Percentiles rank a stretch among this genome's conserved stretches.
phyloP scores from a whole-genome alignment of 805 yeast genomes.

The Nakazawaea laoshanensis region DNA sequence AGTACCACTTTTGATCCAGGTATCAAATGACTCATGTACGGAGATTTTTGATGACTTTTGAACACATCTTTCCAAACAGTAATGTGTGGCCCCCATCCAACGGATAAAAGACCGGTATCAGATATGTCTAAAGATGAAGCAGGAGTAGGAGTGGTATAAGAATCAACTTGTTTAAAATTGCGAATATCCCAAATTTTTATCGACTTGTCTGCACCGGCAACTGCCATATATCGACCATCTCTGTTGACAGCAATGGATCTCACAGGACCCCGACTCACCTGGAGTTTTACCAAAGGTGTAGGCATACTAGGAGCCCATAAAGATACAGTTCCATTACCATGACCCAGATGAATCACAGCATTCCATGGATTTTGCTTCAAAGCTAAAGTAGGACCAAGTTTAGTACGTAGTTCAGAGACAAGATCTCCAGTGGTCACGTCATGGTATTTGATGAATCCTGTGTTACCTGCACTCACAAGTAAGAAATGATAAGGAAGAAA shows the following conservation, averaged over 20 bases:
- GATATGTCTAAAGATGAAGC: slow-evolving; percentile 74
- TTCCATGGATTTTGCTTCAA: slow-evolving; percentile 93
- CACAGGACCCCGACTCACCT: slow-evolving; percentile 80
- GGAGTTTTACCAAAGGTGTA: slow-evolving; percentile 76
- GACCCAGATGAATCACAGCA: slow-evolving; percentile 91
- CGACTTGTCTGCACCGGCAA: slow-evolving; percentile 78
- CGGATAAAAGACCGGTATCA: slow-evolving; percentile 78
- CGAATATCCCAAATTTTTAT: slow-evolving; percentile 92
- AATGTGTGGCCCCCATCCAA: slow-evolving; percentile 95
- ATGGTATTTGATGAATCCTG: slow-evolving; percentile 85
- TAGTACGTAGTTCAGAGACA: slow-evolving; percentile 78
- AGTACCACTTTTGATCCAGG: slow-evolving; percentile 70
- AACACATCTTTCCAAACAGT: slow-evolving; percentile 89
- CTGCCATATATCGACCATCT: slow-evolving; percentile 91
- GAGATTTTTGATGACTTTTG: slow-evolving; percentile 60
- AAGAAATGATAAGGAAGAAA: slow-evolving; percentile 90
- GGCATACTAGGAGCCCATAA: slow-evolving; percentile 90
- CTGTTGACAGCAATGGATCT: slow-evolving; percentile 80
- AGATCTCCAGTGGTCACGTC: slow-evolving; percentile 90
- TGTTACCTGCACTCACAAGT: slow-evolving; percentile 79
- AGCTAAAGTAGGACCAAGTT: slow-evolving; percentile 81
- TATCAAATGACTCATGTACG: slow-evolving; percentile 86
- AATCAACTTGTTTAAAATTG: slow-evolving; percentile 65
- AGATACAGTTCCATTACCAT: slow-evolving; percentile 84
- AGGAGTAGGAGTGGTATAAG: slow-evolving; percentile 74